Percentiles rank a stretch among this genome's conserved stretches.
phyloP scores from a whole-genome alignment of 1,139 yeast species.

The Taiozyma sp. region DNA sequence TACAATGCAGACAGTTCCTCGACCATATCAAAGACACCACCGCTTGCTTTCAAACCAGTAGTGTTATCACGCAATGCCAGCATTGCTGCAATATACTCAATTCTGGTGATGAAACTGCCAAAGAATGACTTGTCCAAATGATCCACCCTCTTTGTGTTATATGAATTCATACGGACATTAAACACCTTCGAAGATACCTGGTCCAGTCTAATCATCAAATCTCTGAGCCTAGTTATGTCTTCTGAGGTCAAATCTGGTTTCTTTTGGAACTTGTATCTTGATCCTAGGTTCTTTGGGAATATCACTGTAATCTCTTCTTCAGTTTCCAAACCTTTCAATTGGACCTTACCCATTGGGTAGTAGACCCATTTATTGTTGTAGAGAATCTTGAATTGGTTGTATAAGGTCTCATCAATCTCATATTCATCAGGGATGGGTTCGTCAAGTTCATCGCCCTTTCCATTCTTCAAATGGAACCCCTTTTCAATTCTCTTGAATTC shows the following conservation, averaged over 20 bases:
- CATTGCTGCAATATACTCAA: slow-evolving; percentile 38
- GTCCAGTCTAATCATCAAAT: slow-evolving; percentile 46
- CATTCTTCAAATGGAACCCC: slow-evolving; percentile 43
- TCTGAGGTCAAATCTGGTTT: slow-evolving; percentile 25
- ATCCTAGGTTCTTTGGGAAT: slow-evolving; percentile 62
- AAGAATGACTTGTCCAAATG: slow-evolving; percentile 33
- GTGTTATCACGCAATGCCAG: slow-evolving; percentile 23
- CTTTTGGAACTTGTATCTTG: slow-evolving; percentile 40
- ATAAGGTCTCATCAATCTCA: slow-evolving; percentile 57
- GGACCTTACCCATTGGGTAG: slow-evolving; percentile 76
- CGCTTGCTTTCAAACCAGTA: slow-evolving; percentile 13
- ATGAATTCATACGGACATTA: slow-evolving; percentile 16
- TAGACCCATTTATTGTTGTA: slow-evolving; percentile 69
- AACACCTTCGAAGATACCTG: slow-evolving; percentile 27
- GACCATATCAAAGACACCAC: neutral
- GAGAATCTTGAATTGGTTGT: slow-evolving; percentile 61
- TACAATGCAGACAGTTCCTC: neutral
- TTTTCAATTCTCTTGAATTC: slow-evolving; percentile 61
- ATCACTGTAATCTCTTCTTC: slow-evolving; percentile 83
- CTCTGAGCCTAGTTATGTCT: slow-evolving; percentile 42
- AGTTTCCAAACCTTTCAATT: slow-evolving; percentile 90
- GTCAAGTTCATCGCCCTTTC: slow-evolving; percentile 29
- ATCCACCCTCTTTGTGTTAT: slow-evolving; percentile 31
- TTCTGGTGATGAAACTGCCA: slow-evolving; percentile 43
- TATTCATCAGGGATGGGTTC: slow-evolving; percentile 59